Evolutionary conservation across 2,329 filamentous ascomycete genomes (phyloP).

Genomic region (Fusarium mundagurra): DNA sequence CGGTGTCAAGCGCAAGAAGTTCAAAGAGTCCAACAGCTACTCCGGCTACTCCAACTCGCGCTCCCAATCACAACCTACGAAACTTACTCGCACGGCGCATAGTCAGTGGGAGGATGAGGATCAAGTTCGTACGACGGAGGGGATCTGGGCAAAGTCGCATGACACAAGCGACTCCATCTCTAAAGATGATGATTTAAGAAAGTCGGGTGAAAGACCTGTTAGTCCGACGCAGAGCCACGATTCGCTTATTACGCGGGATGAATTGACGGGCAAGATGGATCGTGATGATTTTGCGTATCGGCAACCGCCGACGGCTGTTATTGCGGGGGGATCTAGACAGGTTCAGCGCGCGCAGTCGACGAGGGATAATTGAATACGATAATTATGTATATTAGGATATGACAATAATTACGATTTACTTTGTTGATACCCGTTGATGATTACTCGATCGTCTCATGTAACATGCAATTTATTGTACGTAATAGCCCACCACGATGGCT

Average conservation of each 20-base stretch:
- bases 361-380: slow-evolving; percentile 4
- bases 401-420: slow-evolving; percentile 12
- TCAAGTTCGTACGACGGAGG: slow-evolving; percentile 36
- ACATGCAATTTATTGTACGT: slow-evolving; percentile 28
- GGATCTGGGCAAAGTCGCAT: slow-evolving; percentile 39
- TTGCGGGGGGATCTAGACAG: slow-evolving; percentile 29
- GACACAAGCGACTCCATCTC: slow-evolving; percentile 31
- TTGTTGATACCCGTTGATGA: neutral
- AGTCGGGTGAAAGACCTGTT: slow-evolving; percentile 25
- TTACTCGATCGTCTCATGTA: neutral
- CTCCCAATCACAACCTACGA: slow-evolving; percentile 35
- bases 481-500: slow-evolving; percentile 21
- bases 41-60: slow-evolving; percentile 41
- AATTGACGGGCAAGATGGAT: slow-evolving; percentile 28
- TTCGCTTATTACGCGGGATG: slow-evolving; percentile 40
- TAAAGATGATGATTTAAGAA: slow-evolving; percentile 29
- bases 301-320: slow-evolving; percentile 25
- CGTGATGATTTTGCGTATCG: slow-evolving; percentile 3
- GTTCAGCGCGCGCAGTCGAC: slow-evolving; percentile 25
- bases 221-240: slow-evolving; percentile 45
- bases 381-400: neutral
- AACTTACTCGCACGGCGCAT: slow-evolving; percentile 32
- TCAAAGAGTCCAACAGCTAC: slow-evolving; percentile 64
- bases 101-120: slow-evolving; percentile 42
- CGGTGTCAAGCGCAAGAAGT: slow-evolving; percentile 86